Percentiles rank a stretch among this genome's conserved stretches.
These are phyloP conservation scores for Neurospora sp. DNA, from an alignment of 495 filamentous ascomycete genomes.

Conservation along the genomic window DNA sequence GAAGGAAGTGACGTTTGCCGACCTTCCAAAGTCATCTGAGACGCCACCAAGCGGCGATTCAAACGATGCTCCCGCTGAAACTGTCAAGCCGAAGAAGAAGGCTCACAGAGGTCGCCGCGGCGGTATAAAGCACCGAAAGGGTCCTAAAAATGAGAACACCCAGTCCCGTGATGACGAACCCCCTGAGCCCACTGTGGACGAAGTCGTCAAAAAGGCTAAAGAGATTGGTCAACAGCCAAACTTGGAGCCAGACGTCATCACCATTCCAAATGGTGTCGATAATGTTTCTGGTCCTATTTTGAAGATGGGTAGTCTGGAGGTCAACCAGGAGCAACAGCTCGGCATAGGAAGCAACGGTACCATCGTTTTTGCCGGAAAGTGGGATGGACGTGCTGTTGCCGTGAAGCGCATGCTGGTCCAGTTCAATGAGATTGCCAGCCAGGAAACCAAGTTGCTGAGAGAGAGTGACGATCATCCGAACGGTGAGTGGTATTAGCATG, in stretches of 20 bases:
- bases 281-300: slow-evolving; percentile 50
- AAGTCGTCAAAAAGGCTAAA: slow-evolving; percentile 35
- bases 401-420: slow-evolving; percentile 94
- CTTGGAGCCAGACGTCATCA: slow-evolving; percentile 49
- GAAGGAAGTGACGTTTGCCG: slow-evolving; percentile 6
- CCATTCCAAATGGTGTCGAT: slow-evolving; percentile 34
- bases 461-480: slow-evolving; percentile 94
- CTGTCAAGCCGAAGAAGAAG: slow-evolving; percentile 60
- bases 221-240: slow-evolving; percentile 36
- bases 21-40: background rate
- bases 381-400: slow-evolving; percentile 84
- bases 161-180: slow-evolving; percentile 33
- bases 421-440: slow-evolving; percentile 89
- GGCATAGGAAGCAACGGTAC: slow-evolving; percentile 80
- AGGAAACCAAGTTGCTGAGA: slow-evolving; percentile 80
- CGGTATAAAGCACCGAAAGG: slow-evolving; percentile 63
- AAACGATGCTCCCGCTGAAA: slow-evolving; percentile 25
- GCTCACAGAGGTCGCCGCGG: slow-evolving; percentile 72
- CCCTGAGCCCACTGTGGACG: slow-evolving; percentile 29
- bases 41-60: slow-evolving; percentile 16
- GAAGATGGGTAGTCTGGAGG: slow-evolving; percentile 62
- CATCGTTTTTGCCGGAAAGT: slow-evolving; percentile 73
- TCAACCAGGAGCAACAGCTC: slow-evolving; percentile 62
- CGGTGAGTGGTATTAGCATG: slow-evolving; percentile 25
- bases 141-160: slow-evolving; percentile 24